Base-by-base conservation (phyloP, 1,284 basidiomycete genomes). In the Apiotrichum mycotoxinovorans region DNA sequence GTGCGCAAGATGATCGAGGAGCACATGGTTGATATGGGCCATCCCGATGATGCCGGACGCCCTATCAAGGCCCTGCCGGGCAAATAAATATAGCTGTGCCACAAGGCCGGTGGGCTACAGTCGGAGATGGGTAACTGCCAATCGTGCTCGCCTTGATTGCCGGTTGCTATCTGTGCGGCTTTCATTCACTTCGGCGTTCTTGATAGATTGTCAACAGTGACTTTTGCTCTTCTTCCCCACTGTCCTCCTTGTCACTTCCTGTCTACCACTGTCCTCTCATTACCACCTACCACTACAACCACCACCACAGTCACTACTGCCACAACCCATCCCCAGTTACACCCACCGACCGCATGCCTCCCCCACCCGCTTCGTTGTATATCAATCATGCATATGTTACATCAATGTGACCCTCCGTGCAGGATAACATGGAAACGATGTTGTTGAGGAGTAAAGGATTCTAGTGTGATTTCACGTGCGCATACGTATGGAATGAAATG, bases 1-100 rank as follows among this genome's bases (percentile, higher is more conserved):
- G 73, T 90, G 61, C 66, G 82, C 52, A 78, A 77, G 63, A 90
- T 91, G 87, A 82, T 87, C 55, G 86, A 88, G 72, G 80, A 77
- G 52, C 81, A 83, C 66, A 71, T 86, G 70, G 79, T 80, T 30
- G 87, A 88, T 73, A 60, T 86, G 54, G 79, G 83, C 0, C 83
- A 85, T 72, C 80, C 82, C 3, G 72, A 74, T 25, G 67, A 69
- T 56, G 70, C 66, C 18, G 67, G 68, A 4, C 57, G 56, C 44
- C 53, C 45, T 45, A 45, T 38, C 37, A 57, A 41, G 38, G 34
- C 18, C 15, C 42, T 37, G 10, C 42, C 58, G 40, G 48, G 59
- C 3, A 70, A 64, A 33, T 49, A 48, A 26, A 4, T 17, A 22
- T 4, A 27, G 14, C 34, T 44, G 33, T 23, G 3, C 15, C 49